Evolutionary conservation across 495 filamentous ascomycete species (phyloP), one percentile per base, ranked within the genome.

Genomic region (Hypoxylon trugodes): DNA sequence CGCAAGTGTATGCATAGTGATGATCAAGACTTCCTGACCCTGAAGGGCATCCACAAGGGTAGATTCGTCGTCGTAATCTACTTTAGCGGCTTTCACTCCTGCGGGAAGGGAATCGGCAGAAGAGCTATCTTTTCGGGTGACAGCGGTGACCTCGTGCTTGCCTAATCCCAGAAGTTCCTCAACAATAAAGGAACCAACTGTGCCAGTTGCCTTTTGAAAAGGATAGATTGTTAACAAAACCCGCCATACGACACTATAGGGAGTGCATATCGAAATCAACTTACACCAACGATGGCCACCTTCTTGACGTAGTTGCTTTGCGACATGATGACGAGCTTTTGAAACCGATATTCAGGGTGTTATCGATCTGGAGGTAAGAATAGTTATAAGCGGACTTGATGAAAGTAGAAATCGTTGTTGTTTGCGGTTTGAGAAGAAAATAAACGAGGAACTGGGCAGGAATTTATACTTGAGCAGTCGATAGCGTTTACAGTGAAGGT

Each of bases 1-100:
- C 8, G 69, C 67, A 13, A 10, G 24, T 0, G 70, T 73, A 10
- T 47, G 19, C 61, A 90, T 68, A 2, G 85, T 87, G 58, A 88
- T 87, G 52, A 89, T 72, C 3, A 90, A 73, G 4, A 71, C 78
- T 32, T 86, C 79, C 55, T 85, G 81, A 53, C 80, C 81, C 57
- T 75, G 60, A 1, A 84, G 73, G 0, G 77, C 80, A 13, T 58
- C 41, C 19, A 73, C 72, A 16, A 85, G 65, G 32, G 76, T 71
- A 4, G 62, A 59, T 4, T 70, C 67, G 45, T 77, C 66, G 40
- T 69, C 62, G 66, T 85, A 85, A 63, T 85, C 71, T 13, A 82
- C 75, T 26, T 73, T 69, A 26, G 69, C 68, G 9, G 78, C 57
- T 18, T 73, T 72, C 5, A 84, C 73, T 9, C 79, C 78, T 1